These are phyloP conservation scores for Fraxinus platypoda DNA, from an alignment of 305 asterid genomes.

Conservation along the genomic window DNA sequence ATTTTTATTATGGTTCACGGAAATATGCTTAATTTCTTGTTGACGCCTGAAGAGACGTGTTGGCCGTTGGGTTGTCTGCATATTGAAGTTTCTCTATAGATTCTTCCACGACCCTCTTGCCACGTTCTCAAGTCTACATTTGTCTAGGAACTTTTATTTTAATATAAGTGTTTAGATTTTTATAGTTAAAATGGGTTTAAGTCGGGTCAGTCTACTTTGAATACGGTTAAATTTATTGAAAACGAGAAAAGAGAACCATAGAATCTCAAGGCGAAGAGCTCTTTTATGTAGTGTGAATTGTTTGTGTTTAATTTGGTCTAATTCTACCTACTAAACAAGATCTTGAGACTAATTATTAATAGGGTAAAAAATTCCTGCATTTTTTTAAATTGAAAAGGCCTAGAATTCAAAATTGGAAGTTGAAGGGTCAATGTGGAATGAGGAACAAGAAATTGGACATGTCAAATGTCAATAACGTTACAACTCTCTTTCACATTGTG, in stretches of 20 bases:
- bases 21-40: background rate
- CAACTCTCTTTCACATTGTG: background rate
- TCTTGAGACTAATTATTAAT: too few species aligned
- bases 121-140: background rate
- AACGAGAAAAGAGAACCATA: background rate
- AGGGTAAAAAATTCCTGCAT: background rate
- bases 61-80: background rate
- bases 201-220: too few species aligned
- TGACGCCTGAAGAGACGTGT: background rate
- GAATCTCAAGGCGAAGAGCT: too few species aligned
- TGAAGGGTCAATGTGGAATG: background rate
- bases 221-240: background rate
- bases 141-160: too few species aligned
- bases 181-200: background rate
- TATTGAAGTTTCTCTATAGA: constrained; percentile 6
- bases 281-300: too few species aligned
- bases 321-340: too few species aligned
- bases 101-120: background rate
- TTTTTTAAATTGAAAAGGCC: background rate
- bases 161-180: background rate
- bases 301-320: too few species aligned
- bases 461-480: background rate
- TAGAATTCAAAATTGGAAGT: background rate
- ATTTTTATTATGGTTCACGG: background rate
- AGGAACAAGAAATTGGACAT: background rate